Conservation (phyloP, 2,329 filamentous ascomycete genomes). For the Sporothrix curviconia region DNA sequence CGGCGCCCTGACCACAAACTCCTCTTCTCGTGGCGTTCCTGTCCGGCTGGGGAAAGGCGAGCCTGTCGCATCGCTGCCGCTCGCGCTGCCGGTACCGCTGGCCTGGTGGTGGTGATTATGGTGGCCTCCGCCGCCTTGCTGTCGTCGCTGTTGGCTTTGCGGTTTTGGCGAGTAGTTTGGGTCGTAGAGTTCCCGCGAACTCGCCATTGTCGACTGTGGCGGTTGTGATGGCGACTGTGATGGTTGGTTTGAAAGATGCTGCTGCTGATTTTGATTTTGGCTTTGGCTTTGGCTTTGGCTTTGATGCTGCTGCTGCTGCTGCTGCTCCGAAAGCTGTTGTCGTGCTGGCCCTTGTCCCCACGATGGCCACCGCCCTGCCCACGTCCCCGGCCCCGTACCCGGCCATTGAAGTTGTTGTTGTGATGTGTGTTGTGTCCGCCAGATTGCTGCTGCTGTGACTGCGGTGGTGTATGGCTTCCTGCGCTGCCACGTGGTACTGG, state of each 20-base stretch:
- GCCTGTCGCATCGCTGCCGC: constrained; percentile 7
- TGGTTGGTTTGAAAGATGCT: constrained; percentile 17
- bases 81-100: constrained; percentile 21
- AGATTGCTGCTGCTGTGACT: background rate
- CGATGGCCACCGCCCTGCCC: constrained; percentile 30
- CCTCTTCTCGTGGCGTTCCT: constrained; percentile 49
- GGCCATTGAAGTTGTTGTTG: constrained; percentile 34
- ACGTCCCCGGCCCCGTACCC: constrained; percentile 40
- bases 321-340: background rate
- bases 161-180: constrained; percentile 64
- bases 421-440: constrained; percentile 21
- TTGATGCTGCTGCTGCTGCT: constrained; percentile 24
- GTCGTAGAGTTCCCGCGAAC: constrained; percentile 63
- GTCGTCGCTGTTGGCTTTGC: constrained; percentile 35
- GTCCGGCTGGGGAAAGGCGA: constrained; percentile 33
- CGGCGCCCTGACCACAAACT: constrained; percentile 66
- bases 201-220: background rate
- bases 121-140: constrained; percentile 17
- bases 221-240: background rate
- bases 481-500: background rate
- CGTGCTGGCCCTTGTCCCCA: constrained; percentile 4
- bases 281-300: constrained; percentile 24
- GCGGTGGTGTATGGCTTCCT: background rate
- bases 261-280: constrained; percentile 24
- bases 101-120: background rate